These are phyloP conservation scores for Teunomyces gatunensis DNA, from an alignment of 805 yeast genomes.

Conservation along the genomic window DNA sequence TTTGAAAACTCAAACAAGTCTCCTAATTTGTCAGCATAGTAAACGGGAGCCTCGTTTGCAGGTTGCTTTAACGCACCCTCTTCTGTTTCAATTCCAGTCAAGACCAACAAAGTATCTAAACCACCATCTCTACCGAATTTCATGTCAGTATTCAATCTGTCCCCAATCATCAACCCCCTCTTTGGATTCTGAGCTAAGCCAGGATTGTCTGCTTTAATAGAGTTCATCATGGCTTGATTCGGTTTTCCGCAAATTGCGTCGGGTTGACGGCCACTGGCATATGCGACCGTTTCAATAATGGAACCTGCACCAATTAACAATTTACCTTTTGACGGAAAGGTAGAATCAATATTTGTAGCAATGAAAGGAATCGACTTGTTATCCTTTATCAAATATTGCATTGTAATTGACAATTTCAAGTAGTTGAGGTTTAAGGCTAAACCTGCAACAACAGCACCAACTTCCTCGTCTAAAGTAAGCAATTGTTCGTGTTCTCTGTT, in stretches of 20 bases:
- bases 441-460: constrained; percentile 90
- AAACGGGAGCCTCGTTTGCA: constrained; percentile 55
- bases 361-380: constrained; percentile 64
- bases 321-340: constrained; percentile 85
- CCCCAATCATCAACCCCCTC: constrained; percentile 90
- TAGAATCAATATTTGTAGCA: constrained; percentile 94
- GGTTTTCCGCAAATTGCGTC: constrained; percentile 90
- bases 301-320: constrained; percentile 96
- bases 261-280: constrained; percentile 78
- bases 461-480: constrained; percentile 61
- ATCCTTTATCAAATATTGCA: constrained; percentile 69
- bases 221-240: constrained; percentile 81
- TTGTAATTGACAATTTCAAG: constrained; percentile 73
- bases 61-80: constrained; percentile 47
- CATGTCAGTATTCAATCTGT: constrained; percentile 93
- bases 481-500: constrained; percentile 55
- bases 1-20: constrained; percentile 57
- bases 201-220: constrained; percentile 65
- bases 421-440: constrained; percentile 76
- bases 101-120: constrained; percentile 79
- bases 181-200: constrained; percentile 47
- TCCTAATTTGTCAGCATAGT: constrained; percentile 70
- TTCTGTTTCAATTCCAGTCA: constrained; percentile 88
- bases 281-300: constrained; percentile 71
- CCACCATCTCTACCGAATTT: constrained; percentile 87